Percentiles rank a stretch among this genome's conserved stretches.
phyloP scores from a whole-genome alignment of 306 rosid species.

The Fragaria nilgerrensis region DNA sequence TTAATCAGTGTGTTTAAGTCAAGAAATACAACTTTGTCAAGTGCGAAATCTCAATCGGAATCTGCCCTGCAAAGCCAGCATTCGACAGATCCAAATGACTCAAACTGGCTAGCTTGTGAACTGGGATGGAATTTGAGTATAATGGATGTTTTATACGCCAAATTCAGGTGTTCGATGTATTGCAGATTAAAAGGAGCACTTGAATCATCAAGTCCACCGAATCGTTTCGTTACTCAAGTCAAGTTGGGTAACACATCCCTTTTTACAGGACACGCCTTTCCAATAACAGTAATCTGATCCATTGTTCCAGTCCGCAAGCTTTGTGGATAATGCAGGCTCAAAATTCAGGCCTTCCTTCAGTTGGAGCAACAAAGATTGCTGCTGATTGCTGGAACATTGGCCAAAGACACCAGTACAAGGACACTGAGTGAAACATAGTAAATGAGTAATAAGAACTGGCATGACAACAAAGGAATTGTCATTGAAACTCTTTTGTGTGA shows the following conservation, averaged over 20 bases:
- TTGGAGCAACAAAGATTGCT: constrained; percentile 21
- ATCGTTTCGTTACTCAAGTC: constrained; percentile 6
- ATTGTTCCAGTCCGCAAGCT: neutral
- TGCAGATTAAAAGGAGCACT: constrained; percentile 10
- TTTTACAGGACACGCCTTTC: constrained; percentile 13
- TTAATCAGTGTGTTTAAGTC: neutral
- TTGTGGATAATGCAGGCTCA: neutral
- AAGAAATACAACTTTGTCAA: constrained; percentile 23
- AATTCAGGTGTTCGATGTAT: neutral
- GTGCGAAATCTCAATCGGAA: constrained; percentile 33
- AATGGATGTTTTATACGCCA: neutral
- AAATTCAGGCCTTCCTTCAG: neutral
- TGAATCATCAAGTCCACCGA: constrained; percentile 5
- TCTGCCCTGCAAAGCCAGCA: constrained; percentile 28
- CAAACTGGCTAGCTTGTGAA: constrained; percentile 20
- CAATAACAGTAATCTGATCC: neutral
- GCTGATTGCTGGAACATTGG: constrained; percentile 40
- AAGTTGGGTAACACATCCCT: neutral
- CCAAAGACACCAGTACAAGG: constrained; percentile 16
- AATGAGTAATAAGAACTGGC: neutral
- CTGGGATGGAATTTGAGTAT: neutral
- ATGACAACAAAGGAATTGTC: constrained; percentile 3
- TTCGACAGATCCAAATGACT: constrained; percentile 22
- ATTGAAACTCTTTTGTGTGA: constrained; percentile 7
- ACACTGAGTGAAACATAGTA: neutral